These are phyloP conservation scores for Vicia faba DNA, from an alignment of 306 rosid species.

Conservation along the genomic window DNA sequence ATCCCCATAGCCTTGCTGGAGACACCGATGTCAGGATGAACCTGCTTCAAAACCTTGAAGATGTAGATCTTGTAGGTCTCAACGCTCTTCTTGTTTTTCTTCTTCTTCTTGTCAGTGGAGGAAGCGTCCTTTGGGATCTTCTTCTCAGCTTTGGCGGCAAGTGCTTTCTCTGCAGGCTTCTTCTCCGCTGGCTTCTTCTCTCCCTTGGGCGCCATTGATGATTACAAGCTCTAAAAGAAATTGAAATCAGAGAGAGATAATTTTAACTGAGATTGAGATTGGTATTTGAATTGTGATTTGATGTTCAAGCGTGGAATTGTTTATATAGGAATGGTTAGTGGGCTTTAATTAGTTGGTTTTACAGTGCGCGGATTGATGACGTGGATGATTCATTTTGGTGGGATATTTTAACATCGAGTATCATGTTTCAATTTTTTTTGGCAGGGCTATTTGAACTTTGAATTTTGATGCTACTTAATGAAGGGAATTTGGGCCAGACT, in stretches of 20 bases:
- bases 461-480: no score
- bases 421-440: background rate
- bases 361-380: slow-evolving; percentile 41
- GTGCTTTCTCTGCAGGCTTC: slow-evolving; percentile 44
- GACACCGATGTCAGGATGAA: slow-evolving; percentile 56
- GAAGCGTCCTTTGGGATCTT: slow-evolving; percentile 40
- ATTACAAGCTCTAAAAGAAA: background rate
- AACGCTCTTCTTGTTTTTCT: slow-evolving; percentile 39
- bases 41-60: slow-evolving; percentile 56
- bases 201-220: slow-evolving; percentile 42
- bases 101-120: slow-evolving; percentile 39
- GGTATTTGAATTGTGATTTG: background rate
- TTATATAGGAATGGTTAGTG: slow-evolving; percentile 31
- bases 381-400: slow-evolving; percentile 31
- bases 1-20: slow-evolving; percentile 57
- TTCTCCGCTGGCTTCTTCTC: slow-evolving; percentile 58
- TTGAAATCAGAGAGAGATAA: background rate
- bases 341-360: slow-evolving; percentile 33
- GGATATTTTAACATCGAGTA: slow-evolving; percentile 18
- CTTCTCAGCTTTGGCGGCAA: slow-evolving; percentile 44
- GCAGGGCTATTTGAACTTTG: background rate
- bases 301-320: background rate
- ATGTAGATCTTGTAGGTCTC: slow-evolving; percentile 53
- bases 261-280: no score
- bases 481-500: no score